A percentile compares a stretch with the other conserved stretches of the same genome.
Evolutionary conservation across 2,329 filamentous ascomycete genomes (phyloP).

Genomic region (Hypoxylon sp.): DNA sequence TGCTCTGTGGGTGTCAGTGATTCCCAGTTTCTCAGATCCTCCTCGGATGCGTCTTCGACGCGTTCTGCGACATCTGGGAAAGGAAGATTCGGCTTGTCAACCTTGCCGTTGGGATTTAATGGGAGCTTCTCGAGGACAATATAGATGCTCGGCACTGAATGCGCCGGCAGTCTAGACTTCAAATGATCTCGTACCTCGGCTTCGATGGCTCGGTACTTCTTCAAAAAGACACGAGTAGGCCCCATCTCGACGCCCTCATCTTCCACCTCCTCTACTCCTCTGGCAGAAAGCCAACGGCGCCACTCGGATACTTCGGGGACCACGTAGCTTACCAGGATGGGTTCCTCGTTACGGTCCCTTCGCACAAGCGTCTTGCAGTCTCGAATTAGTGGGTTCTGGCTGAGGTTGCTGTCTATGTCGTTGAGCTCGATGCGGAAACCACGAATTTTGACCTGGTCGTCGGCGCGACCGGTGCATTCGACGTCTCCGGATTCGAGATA

Average conservation of each 20-base stretch:
- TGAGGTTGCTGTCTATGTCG: conserved; percentile 90
- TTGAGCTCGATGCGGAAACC: conserved; percentile 95
- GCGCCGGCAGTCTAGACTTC: conserved; percentile 78
- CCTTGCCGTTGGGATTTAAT: conserved; percentile 88
- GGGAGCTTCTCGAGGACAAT: conserved; percentile 81
- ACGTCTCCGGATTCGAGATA: conserved; percentile 45
- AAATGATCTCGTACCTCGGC: conserved; percentile 74
- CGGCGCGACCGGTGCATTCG: conserved; percentile 76
- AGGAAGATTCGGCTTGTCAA: conserved; percentile 83
- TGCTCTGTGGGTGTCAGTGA: conserved; percentile 71
- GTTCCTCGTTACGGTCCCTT: conserved; percentile 87
- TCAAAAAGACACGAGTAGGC: conserved; percentile 59
- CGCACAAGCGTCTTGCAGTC: conserved; percentile 90
- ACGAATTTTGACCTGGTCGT: conserved; percentile 97
- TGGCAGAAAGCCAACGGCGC: conserved; percentile 74
- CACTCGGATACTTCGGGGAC: conserved; percentile 86
- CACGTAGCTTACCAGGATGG: conserved; percentile 88
- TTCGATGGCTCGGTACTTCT: conserved; percentile 64
- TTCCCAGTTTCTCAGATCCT: conserved; percentile 61
- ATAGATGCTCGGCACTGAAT: conserved; percentile 82
- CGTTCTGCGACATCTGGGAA: conserved; percentile 83
- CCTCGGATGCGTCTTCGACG: conserved; percentile 61
- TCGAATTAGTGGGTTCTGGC: conserved; percentile 79
- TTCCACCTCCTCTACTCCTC: conserved; percentile 68
- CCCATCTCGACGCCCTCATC: conserved; percentile 67